These are phyloP conservation scores for Venturia asperata DNA, from an alignment of 2,329 filamentous ascomycete genomes.

Conservation along the genomic window DNA sequence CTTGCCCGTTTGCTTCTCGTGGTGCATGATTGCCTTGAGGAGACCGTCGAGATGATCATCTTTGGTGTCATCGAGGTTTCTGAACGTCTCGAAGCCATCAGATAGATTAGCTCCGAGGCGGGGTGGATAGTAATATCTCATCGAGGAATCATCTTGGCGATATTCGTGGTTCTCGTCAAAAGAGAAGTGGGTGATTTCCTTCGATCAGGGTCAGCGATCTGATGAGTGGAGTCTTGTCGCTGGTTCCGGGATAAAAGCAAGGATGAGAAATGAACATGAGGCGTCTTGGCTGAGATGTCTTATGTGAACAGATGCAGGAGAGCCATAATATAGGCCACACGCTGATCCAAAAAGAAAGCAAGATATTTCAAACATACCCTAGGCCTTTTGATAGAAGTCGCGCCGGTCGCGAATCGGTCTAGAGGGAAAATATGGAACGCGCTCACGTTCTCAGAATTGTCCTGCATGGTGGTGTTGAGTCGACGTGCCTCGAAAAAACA, in stretches of 20 bases:
- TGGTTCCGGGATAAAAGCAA: neutral
- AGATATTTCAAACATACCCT: neutral
- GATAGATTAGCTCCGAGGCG: constrained; percentile 67
- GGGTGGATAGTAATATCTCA: constrained; percentile 82
- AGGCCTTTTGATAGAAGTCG: constrained; percentile 15
- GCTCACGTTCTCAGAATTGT: neutral
- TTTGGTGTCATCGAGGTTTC: constrained; percentile 70
- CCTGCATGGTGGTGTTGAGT: neutral
- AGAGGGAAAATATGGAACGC: constrained; percentile 3
- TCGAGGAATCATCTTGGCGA: constrained; percentile 65
- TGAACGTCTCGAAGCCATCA: constrained; percentile 72
- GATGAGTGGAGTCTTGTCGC: neutral
- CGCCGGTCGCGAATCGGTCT: constrained; percentile 1
- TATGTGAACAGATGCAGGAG: neutral
- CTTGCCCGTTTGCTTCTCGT: constrained; percentile 62
- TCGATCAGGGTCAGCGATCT: neutral
- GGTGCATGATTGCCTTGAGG: constrained; percentile 63
- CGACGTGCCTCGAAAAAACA: neutral
- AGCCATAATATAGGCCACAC: neutral
- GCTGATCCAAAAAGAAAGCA: neutral
- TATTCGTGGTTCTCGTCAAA: constrained; percentile 80
- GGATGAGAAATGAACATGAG: neutral
- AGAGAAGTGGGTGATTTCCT: constrained; percentile 92
- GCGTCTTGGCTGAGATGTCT: neutral
- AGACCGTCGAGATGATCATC: constrained; percentile 86